A percentile compares a stretch with the other conserved stretches of the same genome.
Conservation (phyloP, 108 stramenopile species). For the Schizochytrium sp. region DNA sequence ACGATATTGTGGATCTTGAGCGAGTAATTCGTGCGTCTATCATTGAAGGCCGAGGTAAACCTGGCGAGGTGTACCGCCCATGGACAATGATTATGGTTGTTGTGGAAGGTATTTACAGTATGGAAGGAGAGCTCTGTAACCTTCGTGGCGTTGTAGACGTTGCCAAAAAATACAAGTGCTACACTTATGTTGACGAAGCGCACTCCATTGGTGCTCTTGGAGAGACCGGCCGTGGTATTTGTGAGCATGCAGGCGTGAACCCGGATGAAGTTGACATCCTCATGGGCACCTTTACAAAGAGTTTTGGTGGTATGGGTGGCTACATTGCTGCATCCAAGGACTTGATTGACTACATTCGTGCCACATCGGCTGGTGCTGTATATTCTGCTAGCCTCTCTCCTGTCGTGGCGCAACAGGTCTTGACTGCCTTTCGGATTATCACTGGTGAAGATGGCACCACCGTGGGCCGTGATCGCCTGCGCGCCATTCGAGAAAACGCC, state of each 20-base stretch:
- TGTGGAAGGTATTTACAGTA: slow-evolving; percentile 98
- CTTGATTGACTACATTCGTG: slow-evolving; percentile 84
- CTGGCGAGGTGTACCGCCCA: slow-evolving; percentile 88
- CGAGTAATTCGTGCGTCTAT: slow-evolving; percentile 90
- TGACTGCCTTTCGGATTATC: slow-evolving; percentile 90
- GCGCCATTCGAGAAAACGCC: slow-evolving; percentile 90
- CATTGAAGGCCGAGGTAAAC: slow-evolving; percentile 83
- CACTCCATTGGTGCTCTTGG: slow-evolving; percentile 99
- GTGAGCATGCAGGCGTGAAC: slow-evolving; percentile 95
- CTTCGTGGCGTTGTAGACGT: slow-evolving; percentile 88
- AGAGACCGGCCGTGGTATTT: slow-evolving; percentile 90
- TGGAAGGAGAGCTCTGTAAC: slow-evolving; percentile 98
- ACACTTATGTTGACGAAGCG: slow-evolving; percentile 95
- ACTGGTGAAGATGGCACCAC: slow-evolving; percentile 93
- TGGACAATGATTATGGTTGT: slow-evolving; percentile 97
- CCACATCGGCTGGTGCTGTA: slow-evolving; percentile 85
- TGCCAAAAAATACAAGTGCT: slow-evolving; percentile 93
- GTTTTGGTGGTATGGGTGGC: slow-evolving; percentile 99
- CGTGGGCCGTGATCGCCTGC: slow-evolving; percentile 88
- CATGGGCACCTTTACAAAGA: slow-evolving; percentile 99
- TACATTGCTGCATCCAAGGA: slow-evolving; percentile 92
- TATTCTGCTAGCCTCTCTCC: slow-evolving; percentile 93
- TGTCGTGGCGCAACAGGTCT: slow-evolving; percentile 91
- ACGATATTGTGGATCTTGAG: slow-evolving; percentile 88
- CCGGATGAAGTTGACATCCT: slow-evolving; percentile 93